These are phyloP conservation scores for Aureobasidium sp. DNA, from an alignment of 2,329 filamentous ascomycete genomes.

Conservation along the genomic window DNA sequence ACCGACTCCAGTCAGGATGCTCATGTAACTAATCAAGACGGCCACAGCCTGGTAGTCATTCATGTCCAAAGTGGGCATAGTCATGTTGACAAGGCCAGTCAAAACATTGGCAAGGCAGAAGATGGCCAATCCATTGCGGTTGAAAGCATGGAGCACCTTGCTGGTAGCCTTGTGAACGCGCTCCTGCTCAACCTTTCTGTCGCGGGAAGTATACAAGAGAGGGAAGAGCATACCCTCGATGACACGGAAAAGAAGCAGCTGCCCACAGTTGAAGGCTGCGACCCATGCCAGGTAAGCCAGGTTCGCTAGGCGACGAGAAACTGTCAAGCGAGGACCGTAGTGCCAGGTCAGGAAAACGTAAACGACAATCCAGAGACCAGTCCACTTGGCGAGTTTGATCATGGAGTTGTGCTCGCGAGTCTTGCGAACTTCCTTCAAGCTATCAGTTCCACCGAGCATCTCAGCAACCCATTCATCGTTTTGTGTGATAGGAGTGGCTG, in stretches of 20 bases:
- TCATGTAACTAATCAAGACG: slow-evolving; percentile 66
- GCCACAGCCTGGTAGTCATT: slow-evolving; percentile 57
- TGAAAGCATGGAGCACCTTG: slow-evolving; percentile 71
- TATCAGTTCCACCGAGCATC: slow-evolving; percentile 21
- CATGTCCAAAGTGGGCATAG: slow-evolving; percentile 70
- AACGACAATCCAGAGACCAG: slow-evolving; percentile 58
- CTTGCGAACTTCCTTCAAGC: slow-evolving; percentile 10
- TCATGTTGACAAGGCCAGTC: slow-evolving; percentile 84
- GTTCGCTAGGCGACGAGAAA: slow-evolving; percentile 86
- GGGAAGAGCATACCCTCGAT: slow-evolving; percentile 76
- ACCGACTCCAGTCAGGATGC: slow-evolving; percentile 57
- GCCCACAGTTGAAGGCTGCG: slow-evolving; percentile 78
- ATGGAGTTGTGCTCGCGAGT: slow-evolving; percentile 16
- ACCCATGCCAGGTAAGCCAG: slow-evolving; percentile 92
- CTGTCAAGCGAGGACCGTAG: slow-evolving; percentile 64
- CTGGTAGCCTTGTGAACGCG: slow-evolving; percentile 66
- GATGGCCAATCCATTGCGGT: slow-evolving; percentile 75
- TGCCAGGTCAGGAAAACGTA: slow-evolving; percentile 61
- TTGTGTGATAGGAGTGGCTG: slow-evolving; percentile 21
- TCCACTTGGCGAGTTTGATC: slow-evolving; percentile 55
- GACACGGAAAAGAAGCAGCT: slow-evolving; percentile 68
- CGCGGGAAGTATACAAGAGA: slow-evolving; percentile 51
- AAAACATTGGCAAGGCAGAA: slow-evolving; percentile 85
- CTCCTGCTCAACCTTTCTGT: slow-evolving; percentile 50
- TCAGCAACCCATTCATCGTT: slow-evolving; percentile 29